A percentile compares a stretch with the other conserved stretches of the same genome.
These are phyloP conservation scores for Miscanthus sacchariflorus DNA, from an alignment of 202 grass and related monocot species.

Conservation along the genomic window DNA sequence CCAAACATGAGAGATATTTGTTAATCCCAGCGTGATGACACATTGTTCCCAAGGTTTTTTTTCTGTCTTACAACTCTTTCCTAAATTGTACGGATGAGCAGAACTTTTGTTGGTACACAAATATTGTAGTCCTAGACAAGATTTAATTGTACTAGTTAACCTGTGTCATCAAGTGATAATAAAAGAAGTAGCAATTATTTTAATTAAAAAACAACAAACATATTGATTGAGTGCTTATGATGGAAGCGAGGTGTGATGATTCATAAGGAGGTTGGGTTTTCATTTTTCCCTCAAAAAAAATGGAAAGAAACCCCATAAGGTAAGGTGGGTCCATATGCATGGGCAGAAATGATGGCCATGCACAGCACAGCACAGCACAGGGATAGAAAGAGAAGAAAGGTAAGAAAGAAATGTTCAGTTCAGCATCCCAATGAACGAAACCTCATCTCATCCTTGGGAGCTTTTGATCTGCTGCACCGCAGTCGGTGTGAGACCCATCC, in stretches of 20 bases:
- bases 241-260: constrained; percentile 7
- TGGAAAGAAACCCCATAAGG: neutral
- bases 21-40: constrained; percentile 43
- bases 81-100: constrained; percentile 26
- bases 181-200: neutral
- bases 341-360: constrained; percentile 50
- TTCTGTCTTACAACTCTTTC: neutral
- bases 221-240: constrained; percentile 31
- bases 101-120: neutral
- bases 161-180: neutral
- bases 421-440: constrained; percentile 43
- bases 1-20: constrained; percentile 33
- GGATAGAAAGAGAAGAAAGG: constrained; percentile 46
- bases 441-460: constrained; percentile 26
- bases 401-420: constrained; percentile 35
- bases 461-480: constrained; percentile 46
- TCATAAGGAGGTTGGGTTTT: constrained; percentile 1
- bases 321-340: constrained; percentile 39
- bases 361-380: constrained; percentile 21
- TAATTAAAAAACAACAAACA: neutral
- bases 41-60: neutral
- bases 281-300: neutral
- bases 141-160: neutral
- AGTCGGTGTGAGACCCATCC: constrained; percentile 29
- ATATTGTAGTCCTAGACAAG: neutral